Percentiles rank a stretch among this genome's conserved stretches.
Conservation (phyloP, 2,329 filamentous ascomycete genomes). For the Ophiostoma piceae region DNA sequence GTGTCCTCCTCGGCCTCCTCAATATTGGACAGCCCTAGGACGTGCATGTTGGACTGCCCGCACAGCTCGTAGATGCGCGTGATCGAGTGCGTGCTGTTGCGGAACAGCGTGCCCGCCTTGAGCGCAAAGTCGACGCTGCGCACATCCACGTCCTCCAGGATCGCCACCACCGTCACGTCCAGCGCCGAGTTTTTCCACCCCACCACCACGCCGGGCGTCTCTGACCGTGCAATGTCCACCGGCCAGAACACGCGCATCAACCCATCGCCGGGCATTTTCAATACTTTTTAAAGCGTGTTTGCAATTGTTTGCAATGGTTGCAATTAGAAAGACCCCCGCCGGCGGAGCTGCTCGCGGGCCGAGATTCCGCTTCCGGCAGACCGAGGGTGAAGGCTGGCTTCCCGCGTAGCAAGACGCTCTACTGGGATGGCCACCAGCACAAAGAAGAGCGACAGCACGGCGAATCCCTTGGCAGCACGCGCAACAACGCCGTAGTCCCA, state of each 20-base stretch:
- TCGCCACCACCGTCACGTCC: constrained; percentile 83
- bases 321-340: constrained; percentile 83
- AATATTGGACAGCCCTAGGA: constrained; percentile 76
- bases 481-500: constrained; percentile 98
- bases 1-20: constrained; percentile 31
- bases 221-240: constrained; percentile 68
- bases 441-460: constrained; percentile 77
- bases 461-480: constrained; percentile 79
- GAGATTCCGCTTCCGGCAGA: constrained; percentile 75
- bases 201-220: constrained; percentile 76
- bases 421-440: constrained; percentile 78
- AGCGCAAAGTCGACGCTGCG: constrained; percentile 83
- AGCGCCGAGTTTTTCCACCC: constrained; percentile 92
- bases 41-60: constrained; percentile 74
- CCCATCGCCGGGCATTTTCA: constrained; percentile 53
- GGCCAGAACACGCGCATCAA: constrained; percentile 99
- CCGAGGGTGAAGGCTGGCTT: constrained; percentile 76
- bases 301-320: neutral
- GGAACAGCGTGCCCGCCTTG: constrained; percentile 74
- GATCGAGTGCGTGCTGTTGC: constrained; percentile 74
- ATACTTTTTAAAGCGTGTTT: too few species aligned
- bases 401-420: constrained; percentile 72
- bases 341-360: constrained; percentile 87
- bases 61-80: constrained; percentile 78
- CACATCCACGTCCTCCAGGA: constrained; percentile 85